These are phyloP conservation scores for Astrocystis sublimbata DNA, from an alignment of 495 filamentous ascomycete species.

Conservation along the genomic window DNA sequence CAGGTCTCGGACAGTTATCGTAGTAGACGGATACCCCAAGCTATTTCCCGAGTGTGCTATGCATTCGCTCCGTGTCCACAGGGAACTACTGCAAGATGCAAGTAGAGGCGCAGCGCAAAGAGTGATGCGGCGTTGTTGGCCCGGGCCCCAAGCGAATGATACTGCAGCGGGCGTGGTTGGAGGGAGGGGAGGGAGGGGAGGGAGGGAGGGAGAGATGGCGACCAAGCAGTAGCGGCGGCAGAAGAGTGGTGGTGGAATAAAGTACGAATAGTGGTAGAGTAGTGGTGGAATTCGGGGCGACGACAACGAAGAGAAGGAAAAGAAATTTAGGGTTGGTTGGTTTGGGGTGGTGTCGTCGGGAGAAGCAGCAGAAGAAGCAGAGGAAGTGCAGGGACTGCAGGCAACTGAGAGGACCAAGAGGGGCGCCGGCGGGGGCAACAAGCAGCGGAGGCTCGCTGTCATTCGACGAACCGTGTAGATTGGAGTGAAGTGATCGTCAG, in stretches of 20 bases:
- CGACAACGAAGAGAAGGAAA: conserved; percentile 9
- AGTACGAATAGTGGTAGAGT: not conserved
- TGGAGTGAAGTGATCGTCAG: conserved; percentile 37
- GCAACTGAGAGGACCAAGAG: conserved; percentile 24
- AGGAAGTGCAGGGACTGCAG: conserved; percentile 3
- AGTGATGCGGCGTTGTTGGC: not conserved
- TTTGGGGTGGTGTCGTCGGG: not conserved
- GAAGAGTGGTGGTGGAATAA: not conserved
- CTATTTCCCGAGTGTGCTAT: not conserved
- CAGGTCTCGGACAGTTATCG: not conserved
- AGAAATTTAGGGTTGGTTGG: conserved; percentile 18
- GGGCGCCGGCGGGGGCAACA: conserved; percentile 32
- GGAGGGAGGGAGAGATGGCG: not conserved
- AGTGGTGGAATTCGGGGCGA: not conserved
- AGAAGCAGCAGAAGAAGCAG: conserved; percentile 7
- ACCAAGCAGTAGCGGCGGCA: not conserved
- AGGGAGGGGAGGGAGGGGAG: conserved; percentile 11
- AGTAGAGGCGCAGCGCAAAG: conserved; percentile 4
- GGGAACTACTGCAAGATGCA: not conserved
- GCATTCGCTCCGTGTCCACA: conserved; percentile 1
- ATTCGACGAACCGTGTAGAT: conserved; percentile 16
- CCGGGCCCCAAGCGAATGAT: conserved; percentile 9
- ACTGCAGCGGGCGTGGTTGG: conserved; percentile 14
- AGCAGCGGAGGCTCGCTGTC: conserved; percentile 21
- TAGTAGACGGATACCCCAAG: not conserved